Evolutionary conservation across 2,329 filamentous ascomycete species (phyloP), one percentile per base, ranked within the genome.

Genomic region (Talaromyces marneffei): DNA sequence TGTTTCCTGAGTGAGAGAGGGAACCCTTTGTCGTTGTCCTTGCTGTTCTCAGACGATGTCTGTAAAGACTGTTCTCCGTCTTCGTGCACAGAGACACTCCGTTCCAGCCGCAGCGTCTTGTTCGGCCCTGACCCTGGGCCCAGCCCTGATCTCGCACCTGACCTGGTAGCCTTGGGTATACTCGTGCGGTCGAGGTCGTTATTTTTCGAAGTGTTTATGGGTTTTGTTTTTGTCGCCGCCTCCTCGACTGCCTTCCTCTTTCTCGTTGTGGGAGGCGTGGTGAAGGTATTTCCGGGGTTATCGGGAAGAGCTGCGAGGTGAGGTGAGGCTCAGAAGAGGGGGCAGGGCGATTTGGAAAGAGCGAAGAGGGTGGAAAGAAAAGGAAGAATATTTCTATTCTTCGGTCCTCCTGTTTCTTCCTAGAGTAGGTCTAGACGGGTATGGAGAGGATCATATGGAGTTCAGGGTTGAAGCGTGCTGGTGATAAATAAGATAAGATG

Each of bases 181-280:
- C 52, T 25, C 33, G n/a, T 35, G 67, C 67, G 66, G 62, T 64
- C 65, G 58, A 63, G 62, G 62, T 69, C 64, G 64, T 72, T 65
- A 64, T 69, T 66, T 33, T 35, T 29, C 14, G 57, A 4, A 20
- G 29, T 12, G 8, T 4, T 23, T 25, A 29, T 27, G 14, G 20
- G 9, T 27, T 20, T 40, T 25, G 18, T 14, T 35, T 40, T 55
- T 14, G 50, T 50, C 65, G 70, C 70, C 68, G 72, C 71, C 70
- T 70, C 77, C 74, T 81, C 79, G 72, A 74, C 74, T 73, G 80
- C 80, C 76, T 82, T 83, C 71, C 81, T 76, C 72, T 83, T 83
- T 68, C 75, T 80, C 62, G 75, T 75, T 71, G 72, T 74, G 69
- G 80, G 78, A 79, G 80, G 78, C 82, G 82, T 83, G 73, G 75